Conservation (phyloP, 352 stramenopile species). For the Detonula confervacea region DNA sequence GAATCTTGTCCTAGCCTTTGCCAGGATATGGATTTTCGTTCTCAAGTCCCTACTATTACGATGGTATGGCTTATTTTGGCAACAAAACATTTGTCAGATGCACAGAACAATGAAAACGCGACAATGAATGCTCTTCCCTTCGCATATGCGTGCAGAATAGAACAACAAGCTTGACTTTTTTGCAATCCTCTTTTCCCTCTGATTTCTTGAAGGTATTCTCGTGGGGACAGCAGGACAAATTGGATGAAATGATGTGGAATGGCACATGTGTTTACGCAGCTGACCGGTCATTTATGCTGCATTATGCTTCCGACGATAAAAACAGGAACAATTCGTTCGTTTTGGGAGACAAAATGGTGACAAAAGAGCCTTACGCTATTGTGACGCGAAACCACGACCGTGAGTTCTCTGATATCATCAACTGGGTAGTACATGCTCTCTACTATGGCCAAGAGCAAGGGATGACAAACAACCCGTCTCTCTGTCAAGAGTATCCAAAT, state of each 20-base stretch:
- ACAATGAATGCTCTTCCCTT: conserved; percentile 18
- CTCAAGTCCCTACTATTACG: conserved; percentile 26
- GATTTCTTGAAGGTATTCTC: conserved; percentile 10
- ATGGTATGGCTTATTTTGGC: conserved; percentile 24
- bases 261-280: conserved; percentile 25
- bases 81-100: conserved; percentile 34
- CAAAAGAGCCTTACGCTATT: conserved; percentile 32
- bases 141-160: conserved; percentile 24
- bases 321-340: conserved; percentile 6
- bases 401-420: conserved; percentile 46
- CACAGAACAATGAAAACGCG: conserved; percentile 27
- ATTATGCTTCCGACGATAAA: neutral
- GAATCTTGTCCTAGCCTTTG: neutral
- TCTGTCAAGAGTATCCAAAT: conserved; percentile 1
- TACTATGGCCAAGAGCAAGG: neutral
- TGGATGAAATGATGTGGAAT: conserved; percentile 19
- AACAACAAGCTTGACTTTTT: conserved; percentile 23
- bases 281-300: conserved; percentile 1
- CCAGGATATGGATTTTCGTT: conserved; percentile 19
- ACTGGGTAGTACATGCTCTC: conserved; percentile 13
- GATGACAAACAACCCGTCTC: conserved; percentile 9
- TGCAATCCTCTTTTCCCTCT: conserved; percentile 25
- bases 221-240: neutral
- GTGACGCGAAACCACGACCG: conserved; percentile 38
- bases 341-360: conserved; percentile 23